Percentiles rank a stretch among this genome's conserved stretches.
Evolutionary conservation across 257 asterid species (phyloP).

Genomic region (Mentha longifolia): DNA sequence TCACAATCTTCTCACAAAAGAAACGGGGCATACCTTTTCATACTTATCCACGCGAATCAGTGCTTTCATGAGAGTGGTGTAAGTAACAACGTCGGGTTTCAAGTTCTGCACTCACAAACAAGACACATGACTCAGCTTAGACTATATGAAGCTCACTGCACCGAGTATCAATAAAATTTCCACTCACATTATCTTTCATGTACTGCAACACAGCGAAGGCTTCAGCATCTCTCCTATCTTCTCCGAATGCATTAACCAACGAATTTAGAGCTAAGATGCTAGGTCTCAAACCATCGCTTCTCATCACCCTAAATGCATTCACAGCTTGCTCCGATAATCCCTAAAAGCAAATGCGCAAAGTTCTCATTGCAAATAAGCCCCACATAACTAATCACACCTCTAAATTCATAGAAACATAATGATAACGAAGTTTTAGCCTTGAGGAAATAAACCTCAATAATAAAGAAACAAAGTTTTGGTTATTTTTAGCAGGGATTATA

Average conservation of each 20-base stretch:
- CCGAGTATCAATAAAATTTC: not conserved
- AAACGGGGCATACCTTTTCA: constrained; percentile 58
- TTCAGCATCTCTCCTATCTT: constrained; percentile 87
- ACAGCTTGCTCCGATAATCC: constrained; percentile 97
- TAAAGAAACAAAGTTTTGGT: not conserved
- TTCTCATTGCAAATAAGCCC: constrained; percentile 24
- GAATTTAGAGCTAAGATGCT: constrained; percentile 88
- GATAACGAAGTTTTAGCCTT: not conserved
- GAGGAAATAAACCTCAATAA: not conserved
- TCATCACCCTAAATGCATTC: constrained; percentile 84
- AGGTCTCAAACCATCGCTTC: constrained; percentile 88
- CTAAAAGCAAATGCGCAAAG: constrained; percentile 42
- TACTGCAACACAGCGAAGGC: constrained; percentile 91
- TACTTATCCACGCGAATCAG: constrained; percentile 86
- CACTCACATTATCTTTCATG: constrained; percentile 92
- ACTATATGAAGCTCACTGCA: constrained; percentile 8
- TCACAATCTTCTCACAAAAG: constrained; percentile 3
- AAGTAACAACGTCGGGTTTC: constrained; percentile 91
- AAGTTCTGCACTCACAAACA: constrained; percentile 60
- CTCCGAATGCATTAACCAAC: constrained; percentile 89
- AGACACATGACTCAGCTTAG: constrained; percentile 19
- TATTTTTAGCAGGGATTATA: not conserved
- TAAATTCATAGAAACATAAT: not conserved
- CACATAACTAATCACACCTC: not conserved
- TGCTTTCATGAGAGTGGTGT: constrained; percentile 97